Conservation (phyloP, 306 rosid genomes). For the Senna siamea region DNA sequence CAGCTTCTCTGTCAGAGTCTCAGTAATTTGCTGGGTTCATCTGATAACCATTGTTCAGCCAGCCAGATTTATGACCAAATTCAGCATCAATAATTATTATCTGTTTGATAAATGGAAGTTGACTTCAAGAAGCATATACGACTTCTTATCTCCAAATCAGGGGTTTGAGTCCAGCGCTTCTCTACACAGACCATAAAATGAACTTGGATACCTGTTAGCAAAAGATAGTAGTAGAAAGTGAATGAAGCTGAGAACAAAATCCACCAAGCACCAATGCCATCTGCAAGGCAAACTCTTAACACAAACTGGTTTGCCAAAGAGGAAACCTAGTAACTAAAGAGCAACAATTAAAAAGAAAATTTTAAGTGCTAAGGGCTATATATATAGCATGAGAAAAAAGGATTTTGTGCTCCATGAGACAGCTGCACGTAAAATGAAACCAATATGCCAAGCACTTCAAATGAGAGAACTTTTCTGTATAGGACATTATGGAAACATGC, state of each 20-base stretch:
- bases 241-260: conserved; percentile 1
- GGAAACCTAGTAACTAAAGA: conserved; percentile 1
- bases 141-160: conserved; percentile 87
- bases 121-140: conserved; percentile 48
- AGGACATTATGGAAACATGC: too few species aligned
- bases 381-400: too few species aligned
- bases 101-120: neutral
- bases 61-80: too few species aligned
- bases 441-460: too few species aligned
- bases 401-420: too few species aligned
- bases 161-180: conserved; percentile 94
- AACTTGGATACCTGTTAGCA: conserved; percentile 77
- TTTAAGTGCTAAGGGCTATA: too few species aligned
- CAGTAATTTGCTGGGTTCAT: conserved; percentile 92
- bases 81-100: conserved; percentile 22
- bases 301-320: conserved; percentile 11
- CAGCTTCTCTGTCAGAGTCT: conserved; percentile 85
- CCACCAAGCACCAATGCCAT: conserved; percentile 16
- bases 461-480: too few species aligned
- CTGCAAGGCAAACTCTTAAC: neutral
- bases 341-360: conserved; percentile 14
- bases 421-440: too few species aligned
- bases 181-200: conserved; percentile 89
- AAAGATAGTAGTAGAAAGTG: conserved; percentile 1
- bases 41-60: conserved; percentile 62